Conservation (phyloP, 148 eudicot genomes). For the Amaranthus palmeri region DNA sequence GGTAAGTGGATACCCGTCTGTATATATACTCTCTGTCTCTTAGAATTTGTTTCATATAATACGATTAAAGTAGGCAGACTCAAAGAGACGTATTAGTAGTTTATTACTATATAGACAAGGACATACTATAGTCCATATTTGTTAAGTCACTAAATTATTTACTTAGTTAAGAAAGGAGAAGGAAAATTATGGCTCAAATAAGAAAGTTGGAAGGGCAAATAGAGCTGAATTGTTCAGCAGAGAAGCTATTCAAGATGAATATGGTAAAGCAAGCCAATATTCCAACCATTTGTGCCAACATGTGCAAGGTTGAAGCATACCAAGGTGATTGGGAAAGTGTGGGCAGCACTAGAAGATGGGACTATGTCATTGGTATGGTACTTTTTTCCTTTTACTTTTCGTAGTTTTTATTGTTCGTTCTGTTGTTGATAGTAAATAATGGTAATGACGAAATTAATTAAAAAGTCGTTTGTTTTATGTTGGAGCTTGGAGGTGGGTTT, state of each 20-base stretch:
- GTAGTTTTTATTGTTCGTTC: too few species aligned
- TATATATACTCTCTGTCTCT: too few species aligned
- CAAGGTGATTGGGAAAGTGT: background rate
- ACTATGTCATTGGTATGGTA: background rate
- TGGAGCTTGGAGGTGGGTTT: too few species aligned
- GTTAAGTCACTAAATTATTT: background rate
- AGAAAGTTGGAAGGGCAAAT: constrained; percentile 9
- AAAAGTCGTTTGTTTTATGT: too few species aligned
- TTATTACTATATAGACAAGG: too few species aligned
- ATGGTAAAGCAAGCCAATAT: background rate
- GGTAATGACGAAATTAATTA: too few species aligned
- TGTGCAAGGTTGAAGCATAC: background rate
- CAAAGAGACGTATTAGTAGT: too few species aligned
- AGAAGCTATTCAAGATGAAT: background rate
- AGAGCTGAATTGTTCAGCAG: constrained; percentile 8
- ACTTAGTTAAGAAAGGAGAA: background rate
- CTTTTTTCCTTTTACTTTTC: background rate
- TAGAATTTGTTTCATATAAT: too few species aligned
- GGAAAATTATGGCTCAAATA: constrained; percentile 4
- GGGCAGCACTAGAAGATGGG: constrained; percentile 6
- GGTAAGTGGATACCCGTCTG: too few species aligned
- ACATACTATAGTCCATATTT: too few species aligned
- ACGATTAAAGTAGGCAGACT: too few species aligned
- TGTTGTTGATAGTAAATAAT: too few species aligned
- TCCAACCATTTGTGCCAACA: background rate